Conservation (phyloP, 169 alveolate genomes). For the Fabrea salina region DNA sequence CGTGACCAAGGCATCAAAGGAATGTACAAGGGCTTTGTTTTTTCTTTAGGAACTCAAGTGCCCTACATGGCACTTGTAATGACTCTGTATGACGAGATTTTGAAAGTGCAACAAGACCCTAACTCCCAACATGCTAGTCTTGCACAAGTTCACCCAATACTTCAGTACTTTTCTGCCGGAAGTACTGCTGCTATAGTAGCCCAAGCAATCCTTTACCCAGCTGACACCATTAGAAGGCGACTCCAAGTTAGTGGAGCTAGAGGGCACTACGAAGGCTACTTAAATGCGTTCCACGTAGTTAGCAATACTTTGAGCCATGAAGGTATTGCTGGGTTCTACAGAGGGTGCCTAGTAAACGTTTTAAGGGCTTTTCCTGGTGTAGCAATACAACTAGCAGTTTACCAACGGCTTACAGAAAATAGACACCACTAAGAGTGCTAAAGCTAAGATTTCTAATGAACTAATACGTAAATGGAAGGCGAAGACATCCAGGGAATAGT, state of each 20-base stretch:
- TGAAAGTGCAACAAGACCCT: too few relatives aligned
- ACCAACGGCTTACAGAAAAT: too few relatives aligned
- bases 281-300: constrained; percentile 11
- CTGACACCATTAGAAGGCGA: constrained; percentile 39
- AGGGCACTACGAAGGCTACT: constrained; percentile 31
- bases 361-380: constrained; percentile 19
- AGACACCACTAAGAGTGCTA: too few relatives aligned
- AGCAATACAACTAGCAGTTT: constrained; percentile 5
- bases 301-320: neutral
- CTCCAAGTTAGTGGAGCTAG: constrained; percentile 36
- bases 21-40: neutral
- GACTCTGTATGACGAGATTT: neutral
- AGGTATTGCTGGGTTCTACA: constrained; percentile 33
- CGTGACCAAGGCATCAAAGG: neutral
- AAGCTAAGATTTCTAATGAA: too few relatives aligned
- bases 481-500: constrained; percentile 76
- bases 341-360: constrained; percentile 27
- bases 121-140: neutral
- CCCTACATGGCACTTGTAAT: neutral
- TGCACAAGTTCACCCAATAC: neutral
- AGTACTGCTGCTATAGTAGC: constrained; percentile 13
- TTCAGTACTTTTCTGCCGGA: neutral
- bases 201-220: constrained; percentile 31
- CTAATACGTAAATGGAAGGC: constrained; percentile 33
- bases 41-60: neutral